Evolutionary conservation across 768 basidiomycete species (phyloP).

Genomic region (Boletellus emodensis): DNA sequence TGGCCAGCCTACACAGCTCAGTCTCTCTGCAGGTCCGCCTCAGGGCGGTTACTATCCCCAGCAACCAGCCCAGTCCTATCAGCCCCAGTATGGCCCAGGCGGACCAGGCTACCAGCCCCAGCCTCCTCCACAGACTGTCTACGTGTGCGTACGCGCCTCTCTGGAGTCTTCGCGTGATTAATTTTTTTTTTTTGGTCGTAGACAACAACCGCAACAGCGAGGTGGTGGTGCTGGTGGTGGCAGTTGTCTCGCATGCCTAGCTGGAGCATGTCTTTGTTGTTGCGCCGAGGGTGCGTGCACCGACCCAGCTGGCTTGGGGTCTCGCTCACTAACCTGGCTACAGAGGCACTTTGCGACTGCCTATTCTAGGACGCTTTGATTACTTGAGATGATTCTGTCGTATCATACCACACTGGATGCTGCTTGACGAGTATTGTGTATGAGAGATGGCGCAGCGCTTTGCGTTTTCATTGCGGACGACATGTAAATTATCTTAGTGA

Average conservation of each 20-base stretch:
- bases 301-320: slow-evolving; percentile 15
- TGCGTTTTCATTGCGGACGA: slow-evolving; percentile 11
- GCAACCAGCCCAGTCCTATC: slow-evolving; percentile 71
- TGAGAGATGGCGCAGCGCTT: slow-evolving; percentile 2
- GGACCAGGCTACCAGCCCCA: slow-evolving; percentile 46
- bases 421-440: slow-evolving; percentile 18
- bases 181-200: slow-evolving; percentile 15
- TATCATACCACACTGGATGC: slow-evolving; percentile 16
- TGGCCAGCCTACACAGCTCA: not conserved
- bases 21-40: slow-evolving; percentile 47
- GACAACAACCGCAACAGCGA: slow-evolving; percentile 40
- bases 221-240: slow-evolving; percentile 31
- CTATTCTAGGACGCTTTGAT: slow-evolving; percentile 39
- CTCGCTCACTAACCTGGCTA: slow-evolving; percentile 21
- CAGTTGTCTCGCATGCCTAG: slow-evolving; percentile 45
- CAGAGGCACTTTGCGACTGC: slow-evolving; percentile 72
- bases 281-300: slow-evolving; percentile 45
- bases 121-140: slow-evolving; percentile 77
- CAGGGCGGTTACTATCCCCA: slow-evolving; percentile 72
- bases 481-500: slow-evolving; percentile 29
- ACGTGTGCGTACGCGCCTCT: slow-evolving; percentile 53
- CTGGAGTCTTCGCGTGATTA: not conserved
- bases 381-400: slow-evolving; percentile 7
- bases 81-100: slow-evolving; percentile 39
- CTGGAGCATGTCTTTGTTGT: slow-evolving; percentile 46